These are phyloP conservation scores for Trichoderma arundinaceum DNA, from an alignment of 2,329 filamentous ascomycete species.

Conservation along the genomic window DNA sequence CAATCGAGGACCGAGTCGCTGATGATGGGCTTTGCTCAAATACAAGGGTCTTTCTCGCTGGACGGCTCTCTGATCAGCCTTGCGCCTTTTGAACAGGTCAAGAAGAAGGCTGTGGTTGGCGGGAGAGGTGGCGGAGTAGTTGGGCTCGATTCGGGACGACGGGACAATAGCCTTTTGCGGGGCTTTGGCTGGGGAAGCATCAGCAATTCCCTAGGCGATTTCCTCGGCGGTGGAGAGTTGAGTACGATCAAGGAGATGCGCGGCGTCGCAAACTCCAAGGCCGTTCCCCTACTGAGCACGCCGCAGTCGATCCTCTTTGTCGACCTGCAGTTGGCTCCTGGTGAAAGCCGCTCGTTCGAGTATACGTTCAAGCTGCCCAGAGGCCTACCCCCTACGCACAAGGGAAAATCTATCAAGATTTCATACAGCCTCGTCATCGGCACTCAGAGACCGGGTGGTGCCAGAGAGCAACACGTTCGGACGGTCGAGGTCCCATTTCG, in stretches of 20 bases:
- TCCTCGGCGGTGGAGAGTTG: conserved; percentile 84
- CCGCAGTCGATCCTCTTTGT: conserved; percentile 97
- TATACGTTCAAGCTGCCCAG: conserved; percentile 86
- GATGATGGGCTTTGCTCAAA: conserved; percentile 98
- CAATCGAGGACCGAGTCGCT: conserved; percentile 69
- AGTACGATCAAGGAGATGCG: conserved; percentile 97
- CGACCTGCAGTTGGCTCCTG: conserved; percentile 83
- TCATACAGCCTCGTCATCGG: conserved; percentile 89
- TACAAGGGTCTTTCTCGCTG: conserved; percentile 88
- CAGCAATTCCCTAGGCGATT: conserved; percentile 83
- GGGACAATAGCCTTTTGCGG: conserved; percentile 79
- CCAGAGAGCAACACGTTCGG: conserved; percentile 80
- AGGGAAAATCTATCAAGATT: conserved; percentile 92
- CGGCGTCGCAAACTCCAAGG: conserved; percentile 81
- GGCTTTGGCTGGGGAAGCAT: conserved; percentile 87
- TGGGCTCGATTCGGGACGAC: conserved; percentile 74
- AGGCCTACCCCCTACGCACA: conserved; percentile 88
- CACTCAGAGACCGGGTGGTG: conserved; percentile 81
- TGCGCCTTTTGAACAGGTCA: conserved; percentile 91
- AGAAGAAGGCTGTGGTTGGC: conserved; percentile 88
- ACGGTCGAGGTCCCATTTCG: conserved; percentile 94
- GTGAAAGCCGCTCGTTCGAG: conserved; percentile 85
- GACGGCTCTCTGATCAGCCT: conserved; percentile 92
- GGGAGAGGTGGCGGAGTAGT: conserved; percentile 87
- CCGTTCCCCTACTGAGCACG: conserved; percentile 89